Evolutionary conservation across 2,329 filamentous ascomycete species (phyloP).

Genomic region (Macrophomina pseudophaseolina): DNA sequence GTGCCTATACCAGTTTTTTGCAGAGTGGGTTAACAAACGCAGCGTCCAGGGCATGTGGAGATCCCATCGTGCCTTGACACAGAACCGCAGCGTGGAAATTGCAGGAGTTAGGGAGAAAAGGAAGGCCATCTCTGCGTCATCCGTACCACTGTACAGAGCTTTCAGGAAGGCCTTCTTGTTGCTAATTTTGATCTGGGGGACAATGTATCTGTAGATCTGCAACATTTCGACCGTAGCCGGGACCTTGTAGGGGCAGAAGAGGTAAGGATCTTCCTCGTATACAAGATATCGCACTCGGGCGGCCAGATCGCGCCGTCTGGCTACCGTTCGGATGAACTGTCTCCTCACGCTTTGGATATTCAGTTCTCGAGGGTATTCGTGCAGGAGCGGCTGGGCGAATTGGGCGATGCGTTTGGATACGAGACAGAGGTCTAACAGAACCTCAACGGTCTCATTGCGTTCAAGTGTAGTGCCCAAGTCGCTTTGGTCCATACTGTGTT

Average conservation of each 20-base stretch:
- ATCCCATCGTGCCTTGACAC: not conserved
- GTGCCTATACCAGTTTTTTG: not conserved
- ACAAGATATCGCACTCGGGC: not conserved
- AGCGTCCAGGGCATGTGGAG: not conserved
- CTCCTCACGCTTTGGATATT: not conserved
- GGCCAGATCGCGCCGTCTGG: not conserved
- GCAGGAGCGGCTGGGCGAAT: not conserved
- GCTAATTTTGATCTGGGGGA: not conserved
- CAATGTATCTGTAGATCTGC: not conserved
- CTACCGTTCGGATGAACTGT: not conserved
- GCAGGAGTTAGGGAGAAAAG: not conserved
- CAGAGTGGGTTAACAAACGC: not conserved
- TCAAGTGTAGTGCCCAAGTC: not conserved
- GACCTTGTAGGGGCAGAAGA: not conserved
- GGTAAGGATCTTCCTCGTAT: not conserved
- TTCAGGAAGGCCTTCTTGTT: not conserved
- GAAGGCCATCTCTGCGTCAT: not conserved
- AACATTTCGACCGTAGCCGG: not conserved
- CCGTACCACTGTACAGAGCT: not conserved
- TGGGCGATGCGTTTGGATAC: not conserved
- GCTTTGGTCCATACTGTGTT: not conserved
- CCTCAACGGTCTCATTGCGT: not conserved
- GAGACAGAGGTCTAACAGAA: not conserved
- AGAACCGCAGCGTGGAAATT: not conserved
- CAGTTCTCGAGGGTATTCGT: not conserved